Conservation (phyloP, 2,329 filamentous ascomycete genomes). For the Allantophomopsis cytisporea region DNA sequence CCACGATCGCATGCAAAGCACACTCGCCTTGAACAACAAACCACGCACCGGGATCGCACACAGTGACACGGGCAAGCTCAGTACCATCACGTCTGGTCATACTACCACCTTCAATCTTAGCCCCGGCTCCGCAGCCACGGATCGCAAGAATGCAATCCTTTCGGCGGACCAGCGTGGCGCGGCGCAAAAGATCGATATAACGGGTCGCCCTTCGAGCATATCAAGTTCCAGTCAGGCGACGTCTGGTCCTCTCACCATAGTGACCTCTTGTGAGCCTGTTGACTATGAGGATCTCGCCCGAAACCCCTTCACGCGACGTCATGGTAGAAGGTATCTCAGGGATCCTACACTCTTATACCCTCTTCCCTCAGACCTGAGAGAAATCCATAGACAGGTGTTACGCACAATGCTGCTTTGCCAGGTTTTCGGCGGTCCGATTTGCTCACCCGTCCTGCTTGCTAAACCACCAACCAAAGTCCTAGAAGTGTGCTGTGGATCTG, state of each 20-base stretch:
- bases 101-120: not conserved
- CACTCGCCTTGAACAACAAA: constrained; percentile 15
- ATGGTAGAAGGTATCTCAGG: constrained; percentile 73
- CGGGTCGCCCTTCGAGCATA: constrained; percentile 13
- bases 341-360: constrained; percentile 64
- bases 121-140: not conserved
- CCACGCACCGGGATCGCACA: constrained; percentile 7
- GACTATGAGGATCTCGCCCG: not conserved
- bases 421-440: constrained; percentile 69
- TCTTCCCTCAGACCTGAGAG: constrained; percentile 75
- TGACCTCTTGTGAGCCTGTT: constrained; percentile 11
- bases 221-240: constrained; percentile 11
- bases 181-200: constrained; percentile 6
- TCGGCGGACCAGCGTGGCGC: constrained; percentile 10
- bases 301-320: constrained; percentile 52
- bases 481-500: constrained; percentile 78
- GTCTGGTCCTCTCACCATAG: constrained; percentile 14
- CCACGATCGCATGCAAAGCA: constrained; percentile 15
- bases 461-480: constrained; percentile 65
- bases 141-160: constrained; percentile 13
- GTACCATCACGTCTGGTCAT: no score
- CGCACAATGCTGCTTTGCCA: constrained; percentile 71
- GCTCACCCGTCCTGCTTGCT: constrained; percentile 51
- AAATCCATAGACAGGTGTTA: constrained; percentile 78
- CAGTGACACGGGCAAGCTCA: no score